Conservation (phyloP, 768 basidiomycete species). For the Pilatotrama ljubarskyi region DNA sequence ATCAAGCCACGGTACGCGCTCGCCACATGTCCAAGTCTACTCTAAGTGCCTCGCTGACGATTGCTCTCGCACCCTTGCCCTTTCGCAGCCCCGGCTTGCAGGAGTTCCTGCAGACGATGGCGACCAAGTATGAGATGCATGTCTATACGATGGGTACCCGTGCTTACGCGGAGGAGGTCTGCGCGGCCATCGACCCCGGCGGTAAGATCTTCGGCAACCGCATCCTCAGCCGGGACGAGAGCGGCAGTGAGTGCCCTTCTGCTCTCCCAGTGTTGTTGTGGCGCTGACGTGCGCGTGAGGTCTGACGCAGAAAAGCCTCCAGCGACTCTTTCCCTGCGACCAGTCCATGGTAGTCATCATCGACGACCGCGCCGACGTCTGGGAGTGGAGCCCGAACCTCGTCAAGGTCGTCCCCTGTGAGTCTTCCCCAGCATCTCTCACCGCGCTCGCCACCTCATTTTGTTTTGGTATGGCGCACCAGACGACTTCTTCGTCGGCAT, state of each 20-base stretch:
- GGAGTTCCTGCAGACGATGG: conserved; percentile 70
- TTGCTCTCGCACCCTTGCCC: too few species aligned
- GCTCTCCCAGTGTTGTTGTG: not conserved
- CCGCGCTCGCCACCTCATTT: conserved; percentile 11
- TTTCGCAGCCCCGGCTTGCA: conserved; percentile 72
- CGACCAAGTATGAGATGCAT: conserved; percentile 94
- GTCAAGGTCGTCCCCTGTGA: conserved; percentile 95
- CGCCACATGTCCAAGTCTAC: not conserved
- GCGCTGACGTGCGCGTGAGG: conserved; percentile 44
- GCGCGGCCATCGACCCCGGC: conserved; percentile 89
- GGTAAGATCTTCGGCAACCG: conserved; percentile 83
- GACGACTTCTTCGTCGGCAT: conserved; percentile 98
- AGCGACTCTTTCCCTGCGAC: conserved; percentile 93
- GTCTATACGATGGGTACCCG: conserved; percentile 99
- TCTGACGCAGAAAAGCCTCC: conserved; percentile 87
- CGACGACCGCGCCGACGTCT: conserved; percentile 97
- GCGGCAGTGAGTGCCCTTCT: conserved; percentile 71
- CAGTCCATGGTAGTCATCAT: conserved; percentile 99
- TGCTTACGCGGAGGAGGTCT: conserved; percentile 94
- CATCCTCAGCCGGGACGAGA: conserved; percentile 92
- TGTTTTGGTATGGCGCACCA: conserved; percentile 37
- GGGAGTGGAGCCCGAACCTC: conserved; percentile 97
- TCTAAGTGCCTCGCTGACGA: not conserved
- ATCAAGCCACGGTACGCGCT: conserved; percentile 90
- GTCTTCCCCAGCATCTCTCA: conserved; percentile 30